A percentile compares a stretch with the other conserved stretches of the same genome.
phyloP scores from a whole-genome alignment of 768 basidiomycete species.

The Termitomyces sp. region DNA sequence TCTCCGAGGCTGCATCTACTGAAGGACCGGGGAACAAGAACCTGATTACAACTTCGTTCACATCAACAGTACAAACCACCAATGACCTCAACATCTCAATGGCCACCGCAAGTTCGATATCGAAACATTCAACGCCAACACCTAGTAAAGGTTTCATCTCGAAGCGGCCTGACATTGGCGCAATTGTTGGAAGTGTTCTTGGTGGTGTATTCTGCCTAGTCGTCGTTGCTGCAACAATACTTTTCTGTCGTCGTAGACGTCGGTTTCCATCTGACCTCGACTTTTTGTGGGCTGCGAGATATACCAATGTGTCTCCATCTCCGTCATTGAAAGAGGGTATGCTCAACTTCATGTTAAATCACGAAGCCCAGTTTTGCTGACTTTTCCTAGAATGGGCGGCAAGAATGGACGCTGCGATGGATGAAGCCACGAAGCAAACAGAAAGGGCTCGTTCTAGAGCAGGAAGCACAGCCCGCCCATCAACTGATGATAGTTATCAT shows the following conservation, averaged over 20 bases:
- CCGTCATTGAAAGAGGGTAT: slow-evolving; percentile 7
- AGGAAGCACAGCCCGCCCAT: not conserved
- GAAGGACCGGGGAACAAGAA: not conserved
- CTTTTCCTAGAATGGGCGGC: slow-evolving; percentile 7
- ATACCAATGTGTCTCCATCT: not conserved
- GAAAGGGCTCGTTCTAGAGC: slow-evolving; percentile 10
- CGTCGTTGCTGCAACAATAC: not conserved
- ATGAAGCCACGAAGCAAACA: slow-evolving; percentile 9
- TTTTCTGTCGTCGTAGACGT: slow-evolving; percentile 3
- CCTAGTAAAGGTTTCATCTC: not conserved
- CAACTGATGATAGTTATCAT: not conserved
- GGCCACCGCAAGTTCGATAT: not conserved
- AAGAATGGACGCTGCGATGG: slow-evolving; percentile 6
- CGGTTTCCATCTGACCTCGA: not conserved
- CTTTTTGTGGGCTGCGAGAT: not conserved
- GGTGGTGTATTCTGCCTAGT: slow-evolving; percentile 1
- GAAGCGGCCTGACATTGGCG: not conserved
- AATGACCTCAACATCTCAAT: not conserved
- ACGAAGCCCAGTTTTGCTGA: not conserved
- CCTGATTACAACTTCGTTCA: not conserved
- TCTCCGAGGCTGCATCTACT: not conserved
- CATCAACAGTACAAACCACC: not conserved
- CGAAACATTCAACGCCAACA: not conserved
- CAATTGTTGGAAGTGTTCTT: slow-evolving; percentile 8
- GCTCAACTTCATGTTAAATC: not conserved